A percentile compares a stretch with the other conserved stretches of the same genome.
Conservation (phyloP, 169 alveolate genomes). For the Eimeria brunetti region DNA sequence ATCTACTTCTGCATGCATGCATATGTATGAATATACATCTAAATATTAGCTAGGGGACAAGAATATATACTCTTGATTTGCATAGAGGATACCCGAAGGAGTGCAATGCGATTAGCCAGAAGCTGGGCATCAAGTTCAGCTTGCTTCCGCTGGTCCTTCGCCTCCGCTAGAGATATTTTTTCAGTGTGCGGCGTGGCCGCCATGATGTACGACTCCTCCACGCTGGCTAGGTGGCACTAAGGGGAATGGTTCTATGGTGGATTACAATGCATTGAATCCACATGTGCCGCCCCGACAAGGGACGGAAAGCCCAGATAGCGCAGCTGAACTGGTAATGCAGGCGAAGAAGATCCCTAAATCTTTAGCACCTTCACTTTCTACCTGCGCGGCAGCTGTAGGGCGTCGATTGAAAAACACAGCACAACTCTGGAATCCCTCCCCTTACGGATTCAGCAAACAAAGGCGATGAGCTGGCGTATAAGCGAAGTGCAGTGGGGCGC, state of each 20-base stretch:
- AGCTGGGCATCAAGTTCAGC: slow-evolving; percentile 90
- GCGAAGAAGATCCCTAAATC: background rate
- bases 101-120: slow-evolving; percentile 87
- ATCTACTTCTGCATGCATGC: background rate
- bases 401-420: background rate
- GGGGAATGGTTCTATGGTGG: slow-evolving; percentile 18
- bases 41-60: background rate
- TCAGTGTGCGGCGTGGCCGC: slow-evolving; percentile 67
- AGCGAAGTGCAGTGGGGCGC: background rate
- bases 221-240: background rate
- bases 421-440: background rate
- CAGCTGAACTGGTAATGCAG: background rate
- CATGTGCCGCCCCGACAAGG: background rate
- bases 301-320: background rate
- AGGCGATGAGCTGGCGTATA: background rate
- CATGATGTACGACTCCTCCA: slow-evolving; percentile 2
- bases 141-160: slow-evolving; percentile 83
- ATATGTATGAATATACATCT: too few relatives aligned
- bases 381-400: background rate
- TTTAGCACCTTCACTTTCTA: background rate
- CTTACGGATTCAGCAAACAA: background rate
- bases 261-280: background rate
- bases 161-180: slow-evolving; percentile 75
- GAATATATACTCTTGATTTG: background rate
- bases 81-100: slow-evolving; percentile 57